A percentile compares a stretch with the other conserved stretches of the same genome.
Evolutionary conservation across 345 rosid genomes (phyloP).

Genomic region (Raphanus sativus): DNA sequence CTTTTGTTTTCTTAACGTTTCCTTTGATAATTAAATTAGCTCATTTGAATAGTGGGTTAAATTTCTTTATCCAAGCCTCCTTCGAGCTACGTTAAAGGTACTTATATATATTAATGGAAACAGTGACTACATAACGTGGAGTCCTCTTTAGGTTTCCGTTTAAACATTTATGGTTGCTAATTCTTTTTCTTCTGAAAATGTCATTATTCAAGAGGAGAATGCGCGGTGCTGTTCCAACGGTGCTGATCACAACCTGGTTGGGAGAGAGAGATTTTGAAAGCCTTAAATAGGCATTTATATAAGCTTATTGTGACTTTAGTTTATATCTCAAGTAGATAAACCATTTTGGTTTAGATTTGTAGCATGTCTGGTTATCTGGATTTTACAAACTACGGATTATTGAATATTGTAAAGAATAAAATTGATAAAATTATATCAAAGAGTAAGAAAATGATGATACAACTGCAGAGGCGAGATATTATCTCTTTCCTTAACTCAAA

Average conservation of each 20-base stretch:
- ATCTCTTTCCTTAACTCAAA: no score
- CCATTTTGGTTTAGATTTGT: not conserved
- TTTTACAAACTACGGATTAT: no score
- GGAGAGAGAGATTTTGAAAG: not conserved
- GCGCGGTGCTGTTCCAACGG: not conserved
- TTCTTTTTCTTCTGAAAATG: not conserved
- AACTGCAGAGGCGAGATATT: no score
- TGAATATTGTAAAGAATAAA: no score
- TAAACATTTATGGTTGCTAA: not conserved
- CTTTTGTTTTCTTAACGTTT: conserved; percentile 5
- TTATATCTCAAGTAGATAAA: not conserved
- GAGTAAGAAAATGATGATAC: no score
- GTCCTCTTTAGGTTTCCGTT: not conserved
- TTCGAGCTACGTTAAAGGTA: conserved; percentile 11
- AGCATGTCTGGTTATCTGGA: no score
- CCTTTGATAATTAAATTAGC: not conserved
- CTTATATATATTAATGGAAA: not conserved
- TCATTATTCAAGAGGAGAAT: not conserved
- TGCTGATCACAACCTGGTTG: not conserved
- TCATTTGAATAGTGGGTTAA: not conserved
- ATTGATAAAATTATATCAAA: no score
- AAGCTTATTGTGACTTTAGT: no score
- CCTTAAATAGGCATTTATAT: no score
- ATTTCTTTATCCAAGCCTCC: conserved; percentile 5
- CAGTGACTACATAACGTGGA: conserved; percentile 1